Evolutionary conservation across 1,139 yeast genomes (phyloP), one percentile per base, ranked within the genome.

Genomic region (Zygosaccharomyces pseudobailii): DNA sequence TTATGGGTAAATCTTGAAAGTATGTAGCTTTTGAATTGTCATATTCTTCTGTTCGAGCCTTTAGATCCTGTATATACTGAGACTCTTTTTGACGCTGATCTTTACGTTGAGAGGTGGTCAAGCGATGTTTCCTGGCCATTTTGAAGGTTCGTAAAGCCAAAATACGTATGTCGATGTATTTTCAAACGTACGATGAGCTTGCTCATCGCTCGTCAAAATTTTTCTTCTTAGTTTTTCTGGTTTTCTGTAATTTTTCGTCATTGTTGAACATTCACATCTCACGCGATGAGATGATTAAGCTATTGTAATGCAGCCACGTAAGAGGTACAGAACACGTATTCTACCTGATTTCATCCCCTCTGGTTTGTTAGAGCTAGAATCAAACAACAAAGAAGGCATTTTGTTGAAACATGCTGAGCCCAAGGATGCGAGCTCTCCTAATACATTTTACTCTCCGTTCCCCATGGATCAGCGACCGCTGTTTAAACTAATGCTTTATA

Each of bases 1-100:
- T 79, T 24, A 92, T 68, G 5, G 98, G 97, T 24, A 92, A 74
- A 52, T 92, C 92, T 50, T 73, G 68, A 56, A 82, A 82, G 50
- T 74, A 76, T 4, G 71, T 61, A 8, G 69, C 63, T 34, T 61
- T 66, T 5, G 63, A 47, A 1, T 50, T 50, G 54, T 81, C 82
- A 55, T 72, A 78, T 35, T 75, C 80, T 31, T 75, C 71, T 38
- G 81, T 74, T 50, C 72, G 68, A 40, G 71, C 64, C 50, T 76
- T 75, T 23, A 85, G 65, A 2, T 65, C 67, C 30, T 68, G 61
- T 13, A 84, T 65, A 27, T 71, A 73, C 23, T 74, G 72, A 34
- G 72, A 73, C 47, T 79, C 82, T 50, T 68, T 59, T 30, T 63
- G 57, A 53, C 75, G 72, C 19, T 48, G 52, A 23, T 62, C 68